Evolutionary conservation across 331 rosid species (phyloP).

Genomic region (Prunus yedoensis): DNA sequence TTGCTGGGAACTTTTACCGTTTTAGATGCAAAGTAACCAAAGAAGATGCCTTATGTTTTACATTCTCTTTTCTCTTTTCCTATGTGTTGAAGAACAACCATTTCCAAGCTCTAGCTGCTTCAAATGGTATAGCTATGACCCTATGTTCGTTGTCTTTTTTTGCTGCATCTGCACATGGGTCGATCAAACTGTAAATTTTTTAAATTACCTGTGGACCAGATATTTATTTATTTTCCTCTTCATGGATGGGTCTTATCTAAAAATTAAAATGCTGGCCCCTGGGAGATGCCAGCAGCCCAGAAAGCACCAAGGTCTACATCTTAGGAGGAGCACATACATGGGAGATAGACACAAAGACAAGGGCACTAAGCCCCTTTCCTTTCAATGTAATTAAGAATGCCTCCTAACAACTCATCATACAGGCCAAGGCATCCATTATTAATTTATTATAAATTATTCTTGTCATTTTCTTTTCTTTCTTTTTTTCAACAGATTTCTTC

Average conservation of each 20-base stretch:
- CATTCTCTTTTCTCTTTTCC: neutral
- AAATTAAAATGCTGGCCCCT: neutral
- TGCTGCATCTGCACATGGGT: neutral
- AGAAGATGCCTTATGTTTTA: neutral
- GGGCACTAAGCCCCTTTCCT: conserved; percentile 10
- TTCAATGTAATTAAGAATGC: conserved; percentile 18
- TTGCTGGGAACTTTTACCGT: neutral
- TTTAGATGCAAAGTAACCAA: neutral
- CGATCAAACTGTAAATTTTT: neutral
- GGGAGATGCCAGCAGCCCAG: conserved; percentile 4
- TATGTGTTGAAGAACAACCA: neutral
- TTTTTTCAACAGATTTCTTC: neutral
- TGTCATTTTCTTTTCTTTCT: neutral
- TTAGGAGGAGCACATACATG: no score
- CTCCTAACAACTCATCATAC: conserved; percentile 21
- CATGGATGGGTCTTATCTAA: neutral
- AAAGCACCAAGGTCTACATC: conserved; percentile 15
- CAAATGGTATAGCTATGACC: neutral
- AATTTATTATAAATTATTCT: neutral
- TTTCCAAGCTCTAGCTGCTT: neutral
- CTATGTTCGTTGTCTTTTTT: neutral
- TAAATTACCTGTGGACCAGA: no score
- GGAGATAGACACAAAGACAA: conserved; percentile 3
- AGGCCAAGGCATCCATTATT: conserved; percentile 1
- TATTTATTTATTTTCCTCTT: neutral